phyloP scores from a whole-genome alignment of 1,284 basidiomycete genomes.

The Puccinia brachypodii region DNA sequence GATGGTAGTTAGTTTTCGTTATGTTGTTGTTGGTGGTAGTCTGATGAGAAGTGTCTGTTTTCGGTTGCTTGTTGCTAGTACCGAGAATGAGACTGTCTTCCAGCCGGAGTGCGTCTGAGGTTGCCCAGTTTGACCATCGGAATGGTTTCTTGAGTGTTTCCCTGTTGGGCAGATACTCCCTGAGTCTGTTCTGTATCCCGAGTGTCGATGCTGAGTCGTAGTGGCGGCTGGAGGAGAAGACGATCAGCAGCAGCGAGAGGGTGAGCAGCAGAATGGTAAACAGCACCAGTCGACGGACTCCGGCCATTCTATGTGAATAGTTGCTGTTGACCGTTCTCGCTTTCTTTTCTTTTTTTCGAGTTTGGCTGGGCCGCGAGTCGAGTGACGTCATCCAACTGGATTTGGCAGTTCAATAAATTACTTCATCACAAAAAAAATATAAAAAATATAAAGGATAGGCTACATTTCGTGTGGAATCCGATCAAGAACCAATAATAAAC shows the following conservation, averaged over 20 bases:
- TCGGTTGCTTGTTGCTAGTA: neutral
- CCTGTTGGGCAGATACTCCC: conserved; percentile 14
- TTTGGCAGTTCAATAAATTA: too few species aligned
- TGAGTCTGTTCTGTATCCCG: conserved; percentile 8
- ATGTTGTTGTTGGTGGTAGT: neutral
- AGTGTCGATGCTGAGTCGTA: neutral
- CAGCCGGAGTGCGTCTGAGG: conserved; percentile 15
- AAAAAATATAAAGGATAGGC: too few species aligned
- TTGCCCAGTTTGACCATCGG: conserved; percentile 42
- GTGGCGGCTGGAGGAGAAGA: neutral
- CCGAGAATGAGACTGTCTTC: conserved; percentile 33
- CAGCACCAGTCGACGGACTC: neutral
- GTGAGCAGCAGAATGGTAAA: conserved; percentile 11
- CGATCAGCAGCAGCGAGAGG: neutral
- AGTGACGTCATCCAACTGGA: neutral
- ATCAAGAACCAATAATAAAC: too few species aligned
- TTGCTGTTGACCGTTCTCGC: too few species aligned
- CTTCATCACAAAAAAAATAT: too few species aligned
- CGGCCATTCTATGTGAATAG: too few species aligned
- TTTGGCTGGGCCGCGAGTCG: too few species aligned
- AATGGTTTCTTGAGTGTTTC: conserved; percentile 35
- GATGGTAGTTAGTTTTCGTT: neutral
- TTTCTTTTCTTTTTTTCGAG: neutral
- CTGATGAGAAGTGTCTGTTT: neutral
- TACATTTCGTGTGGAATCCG: too few species aligned